Percentiles rank a stretch among this genome's conserved stretches.
Evolutionary conservation across 306 rosid genomes (phyloP).

Genomic region (Quercus berberidifolia): DNA sequence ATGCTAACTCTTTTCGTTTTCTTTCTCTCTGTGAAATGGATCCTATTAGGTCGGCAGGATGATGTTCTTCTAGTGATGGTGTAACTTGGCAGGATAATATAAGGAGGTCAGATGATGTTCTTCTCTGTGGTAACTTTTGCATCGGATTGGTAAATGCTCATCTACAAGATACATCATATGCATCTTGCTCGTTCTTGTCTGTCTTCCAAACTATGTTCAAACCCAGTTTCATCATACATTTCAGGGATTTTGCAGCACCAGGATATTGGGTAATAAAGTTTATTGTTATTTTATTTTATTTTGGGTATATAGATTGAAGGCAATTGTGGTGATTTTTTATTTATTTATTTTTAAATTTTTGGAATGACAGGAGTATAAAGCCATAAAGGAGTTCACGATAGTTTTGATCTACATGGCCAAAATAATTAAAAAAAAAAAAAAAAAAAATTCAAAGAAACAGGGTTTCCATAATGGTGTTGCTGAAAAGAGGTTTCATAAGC

Average conservation of each 20-base stretch:
- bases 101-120: neutral
- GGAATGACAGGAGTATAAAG: neutral
- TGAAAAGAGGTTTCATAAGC: neutral
- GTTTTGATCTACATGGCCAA: neutral
- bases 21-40: neutral
- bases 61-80: slow-evolving; percentile 8
- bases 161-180: neutral
- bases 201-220: neutral
- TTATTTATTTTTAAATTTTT: neutral
- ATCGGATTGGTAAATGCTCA: neutral
- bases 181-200: neutral
- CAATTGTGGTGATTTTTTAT: neutral
- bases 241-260: neutral
- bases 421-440: too few relatives aligned
- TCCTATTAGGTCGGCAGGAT: neutral
- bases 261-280: neutral
- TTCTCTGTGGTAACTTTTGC: neutral
- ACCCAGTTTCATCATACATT: neutral
- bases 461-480: neutral
- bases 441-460: too few relatives aligned
- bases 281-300: neutral
- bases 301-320: neutral
- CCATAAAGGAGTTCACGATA: neutral
- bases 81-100: neutral
- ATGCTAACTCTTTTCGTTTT: neutral